A percentile compares a stretch with the other conserved stretches of the same genome.
Conservation (phyloP, 75 land plant species). For the Pseudotsuga menziesii region DNA sequence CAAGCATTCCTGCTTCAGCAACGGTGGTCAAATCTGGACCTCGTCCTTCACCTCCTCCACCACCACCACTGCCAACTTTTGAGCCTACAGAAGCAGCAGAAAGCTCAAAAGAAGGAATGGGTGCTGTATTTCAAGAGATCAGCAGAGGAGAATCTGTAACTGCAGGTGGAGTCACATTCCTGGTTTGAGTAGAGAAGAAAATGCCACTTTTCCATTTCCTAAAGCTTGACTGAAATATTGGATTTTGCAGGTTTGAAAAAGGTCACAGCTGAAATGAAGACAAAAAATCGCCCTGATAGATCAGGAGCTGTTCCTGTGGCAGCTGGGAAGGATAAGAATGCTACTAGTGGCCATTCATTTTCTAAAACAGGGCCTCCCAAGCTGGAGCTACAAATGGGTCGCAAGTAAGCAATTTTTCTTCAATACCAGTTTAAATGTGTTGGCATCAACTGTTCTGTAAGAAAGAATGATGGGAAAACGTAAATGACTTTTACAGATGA, state of each 20-base stretch:
- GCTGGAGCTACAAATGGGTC: conserved; percentile 92
- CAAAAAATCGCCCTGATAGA: conserved; percentile 85
- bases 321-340: conserved; percentile 26
- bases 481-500: conserved; percentile 18
- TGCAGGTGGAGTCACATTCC: conserved; percentile 41
- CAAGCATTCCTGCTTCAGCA: conserved; percentile 15
- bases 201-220: background rate
- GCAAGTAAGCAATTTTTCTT: conserved; percentile 62
- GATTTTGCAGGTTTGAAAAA: conserved; percentile 69
- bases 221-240: background rate
- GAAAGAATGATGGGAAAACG: conserved; percentile 25
- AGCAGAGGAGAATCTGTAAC: conserved; percentile 75
- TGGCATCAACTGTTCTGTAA: background rate
- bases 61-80: conserved; percentile 70
- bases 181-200: background rate
- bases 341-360: conserved; percentile 27
- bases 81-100: conserved; percentile 38
- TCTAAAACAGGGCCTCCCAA: conserved; percentile 73
- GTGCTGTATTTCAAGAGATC: conserved; percentile 89
- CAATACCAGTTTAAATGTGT: background rate
- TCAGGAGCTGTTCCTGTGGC: conserved; percentile 60
- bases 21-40: conserved; percentile 23
- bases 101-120: conserved; percentile 66
- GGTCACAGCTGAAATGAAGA: conserved; percentile 97
- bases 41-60: conserved; percentile 63